Evolutionary conservation across 495 filamentous ascomycete species (phyloP).

Genomic region (Neurospora sp.): DNA sequence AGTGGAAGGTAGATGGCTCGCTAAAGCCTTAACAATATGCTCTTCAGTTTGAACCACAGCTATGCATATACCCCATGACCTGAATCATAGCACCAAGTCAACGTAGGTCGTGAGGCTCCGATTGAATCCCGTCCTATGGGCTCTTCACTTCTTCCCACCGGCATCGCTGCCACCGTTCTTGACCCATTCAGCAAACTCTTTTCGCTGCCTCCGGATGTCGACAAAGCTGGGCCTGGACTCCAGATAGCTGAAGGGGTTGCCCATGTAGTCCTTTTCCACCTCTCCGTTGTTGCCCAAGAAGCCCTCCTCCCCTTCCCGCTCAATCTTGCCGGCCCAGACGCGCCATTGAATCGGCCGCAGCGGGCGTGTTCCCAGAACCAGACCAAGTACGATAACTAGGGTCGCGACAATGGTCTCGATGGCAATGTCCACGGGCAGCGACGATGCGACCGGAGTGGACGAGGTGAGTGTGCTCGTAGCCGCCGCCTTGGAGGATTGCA

Average conservation of each 20-base stretch:
- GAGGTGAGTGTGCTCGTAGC: conserved; percentile 38
- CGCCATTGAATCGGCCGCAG: conserved; percentile 72
- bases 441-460: conserved; percentile 18
- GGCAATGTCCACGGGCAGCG: conserved; percentile 66
- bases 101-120: background rate
- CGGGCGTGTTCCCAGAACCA: conserved; percentile 59
- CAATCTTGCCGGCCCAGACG: conserved; percentile 75
- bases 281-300: conserved; percentile 62
- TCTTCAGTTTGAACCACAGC: background rate
- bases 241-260: conserved; percentile 40
- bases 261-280: conserved; percentile 38
- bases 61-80: background rate
- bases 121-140: background rate
- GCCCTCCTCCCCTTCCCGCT: conserved; percentile 59
- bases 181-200: conserved; percentile 69
- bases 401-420: conserved; percentile 69
- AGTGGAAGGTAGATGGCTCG: background rate
- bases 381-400: conserved; percentile 54
- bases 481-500: conserved; percentile 48
- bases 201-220: conserved; percentile 55
- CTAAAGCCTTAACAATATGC: background rate
- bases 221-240: conserved; percentile 39
- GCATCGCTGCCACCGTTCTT: conserved; percentile 18
- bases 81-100: background rate
- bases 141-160: background rate